Evolutionary conservation across 495 filamentous ascomycete genomes (phyloP).

Genomic region (Collariella sp.): DNA sequence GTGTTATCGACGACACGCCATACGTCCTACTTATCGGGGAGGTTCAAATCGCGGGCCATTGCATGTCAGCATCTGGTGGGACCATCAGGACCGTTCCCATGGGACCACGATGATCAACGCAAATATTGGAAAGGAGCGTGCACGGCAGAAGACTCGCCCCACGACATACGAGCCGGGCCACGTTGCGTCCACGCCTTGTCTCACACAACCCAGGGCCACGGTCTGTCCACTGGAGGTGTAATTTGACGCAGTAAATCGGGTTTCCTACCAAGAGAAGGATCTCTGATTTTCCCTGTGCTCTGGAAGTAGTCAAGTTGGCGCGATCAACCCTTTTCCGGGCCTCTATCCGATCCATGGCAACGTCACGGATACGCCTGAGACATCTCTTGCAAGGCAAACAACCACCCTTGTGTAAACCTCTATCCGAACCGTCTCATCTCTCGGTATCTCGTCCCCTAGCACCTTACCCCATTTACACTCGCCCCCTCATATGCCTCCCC

Average conservation of each 20-base stretch:
- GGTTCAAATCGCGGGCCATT: neutral
- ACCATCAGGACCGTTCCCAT: neutral
- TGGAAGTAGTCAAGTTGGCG: no score
- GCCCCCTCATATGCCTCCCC: no score
- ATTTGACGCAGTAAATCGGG: neutral
- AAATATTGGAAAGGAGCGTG: neutral
- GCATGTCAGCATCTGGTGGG: neutral
- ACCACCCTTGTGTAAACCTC: no score
- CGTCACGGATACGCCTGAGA: neutral
- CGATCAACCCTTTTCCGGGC: no score
- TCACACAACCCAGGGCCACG: neutral
- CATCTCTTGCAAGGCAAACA: neutral
- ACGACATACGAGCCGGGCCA: neutral
- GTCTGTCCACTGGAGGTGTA: neutral
- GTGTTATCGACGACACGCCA: neutral
- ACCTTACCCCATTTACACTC: no score
- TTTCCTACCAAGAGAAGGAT: neutral
- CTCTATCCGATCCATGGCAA: no score
- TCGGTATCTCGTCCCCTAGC: neutral
- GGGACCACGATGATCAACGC: neutral
- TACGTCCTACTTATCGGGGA: neutral
- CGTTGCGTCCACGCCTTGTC: neutral
- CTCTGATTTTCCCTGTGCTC: no score
- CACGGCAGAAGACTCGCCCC: neutral
- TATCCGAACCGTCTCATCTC: no score